Evolutionary conservation across 805 yeast genomes (phyloP).

Genomic region (Metschnikowia lunata): DNA sequence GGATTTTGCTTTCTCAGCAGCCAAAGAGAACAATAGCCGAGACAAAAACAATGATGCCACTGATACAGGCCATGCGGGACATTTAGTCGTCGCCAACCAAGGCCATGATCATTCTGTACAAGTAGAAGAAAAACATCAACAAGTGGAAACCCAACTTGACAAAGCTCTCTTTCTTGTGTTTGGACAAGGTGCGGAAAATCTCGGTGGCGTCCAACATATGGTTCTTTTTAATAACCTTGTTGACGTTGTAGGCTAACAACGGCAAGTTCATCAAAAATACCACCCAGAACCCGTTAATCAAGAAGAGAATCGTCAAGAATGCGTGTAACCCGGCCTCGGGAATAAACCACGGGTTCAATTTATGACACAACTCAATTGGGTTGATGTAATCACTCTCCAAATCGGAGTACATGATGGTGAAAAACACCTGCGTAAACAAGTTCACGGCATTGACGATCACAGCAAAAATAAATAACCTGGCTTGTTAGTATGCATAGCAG

Average conservation of each 20-base stretch:
- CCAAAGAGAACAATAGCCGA: background rate
- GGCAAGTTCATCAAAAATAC: conserved; percentile 81
- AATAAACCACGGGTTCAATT: conserved; percentile 79
- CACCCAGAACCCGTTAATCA: conserved; percentile 90
- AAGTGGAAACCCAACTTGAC: conserved; percentile 88
- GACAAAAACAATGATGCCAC: background rate
- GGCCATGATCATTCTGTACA: conserved; percentile 94
- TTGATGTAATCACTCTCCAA: conserved; percentile 95
- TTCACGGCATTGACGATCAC: conserved; percentile 82
- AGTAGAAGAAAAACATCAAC: conserved; percentile 88
- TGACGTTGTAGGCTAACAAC: conserved; percentile 74
- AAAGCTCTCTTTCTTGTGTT: conserved; percentile 89
- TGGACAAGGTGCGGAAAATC: conserved; percentile 88
- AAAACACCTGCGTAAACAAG: conserved; percentile 88
- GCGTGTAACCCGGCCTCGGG: conserved; percentile 90
- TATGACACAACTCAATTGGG: conserved; percentile 93
- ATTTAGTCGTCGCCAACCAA: conserved; percentile 62
- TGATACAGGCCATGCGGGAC: background rate
- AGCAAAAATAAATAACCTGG: conserved; percentile 65
- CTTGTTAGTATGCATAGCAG: background rate
- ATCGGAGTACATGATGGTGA: conserved; percentile 93
- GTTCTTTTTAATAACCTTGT: conserved; percentile 73
- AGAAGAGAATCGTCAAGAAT: conserved; percentile 60
- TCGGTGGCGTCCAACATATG: conserved; percentile 95
- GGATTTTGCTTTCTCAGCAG: background rate